phyloP scores from a whole-genome alignment of 148 eudicot species.

The Vaccinium macrocarpon region DNA sequence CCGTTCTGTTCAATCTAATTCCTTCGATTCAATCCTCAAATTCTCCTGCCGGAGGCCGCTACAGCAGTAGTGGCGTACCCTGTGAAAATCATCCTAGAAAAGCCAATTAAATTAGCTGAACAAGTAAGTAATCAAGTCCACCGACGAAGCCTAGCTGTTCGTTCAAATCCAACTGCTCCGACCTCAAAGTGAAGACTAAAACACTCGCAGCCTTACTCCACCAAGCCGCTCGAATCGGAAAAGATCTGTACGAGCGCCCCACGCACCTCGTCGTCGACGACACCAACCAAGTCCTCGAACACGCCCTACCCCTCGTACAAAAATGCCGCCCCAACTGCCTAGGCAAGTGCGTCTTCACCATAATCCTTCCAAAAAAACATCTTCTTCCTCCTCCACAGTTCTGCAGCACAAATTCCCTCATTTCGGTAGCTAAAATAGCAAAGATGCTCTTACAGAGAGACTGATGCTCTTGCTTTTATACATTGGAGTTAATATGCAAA shows the following conservation, averaged over 20 bases:
- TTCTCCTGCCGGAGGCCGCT: too few relatives aligned
- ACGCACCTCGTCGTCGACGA: constrained; percentile 1
- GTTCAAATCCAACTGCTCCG: neutral
- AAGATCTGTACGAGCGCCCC: constrained; percentile 15
- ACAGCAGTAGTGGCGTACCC: neutral
- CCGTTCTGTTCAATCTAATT: too few relatives aligned
- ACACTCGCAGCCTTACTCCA: neutral
- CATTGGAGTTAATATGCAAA: too few relatives aligned
- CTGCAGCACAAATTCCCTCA: too few relatives aligned
- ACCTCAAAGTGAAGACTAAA: neutral
- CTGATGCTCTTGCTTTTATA: too few relatives aligned
- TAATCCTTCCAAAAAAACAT: constrained; percentile 11
- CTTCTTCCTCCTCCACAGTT: too few relatives aligned
- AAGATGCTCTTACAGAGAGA: too few relatives aligned
- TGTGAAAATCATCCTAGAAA: neutral
- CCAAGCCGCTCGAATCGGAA: constrained; percentile 1
- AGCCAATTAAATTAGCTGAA: neutral
- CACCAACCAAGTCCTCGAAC: constrained; percentile 1
- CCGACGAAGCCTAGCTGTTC: constrained; percentile 9
- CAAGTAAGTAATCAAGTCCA: constrained; percentile 3
- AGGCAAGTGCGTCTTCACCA: neutral
- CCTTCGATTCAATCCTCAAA: too few relatives aligned
- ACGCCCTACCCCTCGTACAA: neutral
- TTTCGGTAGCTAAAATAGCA: too few relatives aligned
- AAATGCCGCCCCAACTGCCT: neutral